A percentile compares a stretch with the other conserved stretches of the same genome.
Evolutionary conservation across 345 rosid genomes (phyloP).

Genomic region (Carallia brachiata): DNA sequence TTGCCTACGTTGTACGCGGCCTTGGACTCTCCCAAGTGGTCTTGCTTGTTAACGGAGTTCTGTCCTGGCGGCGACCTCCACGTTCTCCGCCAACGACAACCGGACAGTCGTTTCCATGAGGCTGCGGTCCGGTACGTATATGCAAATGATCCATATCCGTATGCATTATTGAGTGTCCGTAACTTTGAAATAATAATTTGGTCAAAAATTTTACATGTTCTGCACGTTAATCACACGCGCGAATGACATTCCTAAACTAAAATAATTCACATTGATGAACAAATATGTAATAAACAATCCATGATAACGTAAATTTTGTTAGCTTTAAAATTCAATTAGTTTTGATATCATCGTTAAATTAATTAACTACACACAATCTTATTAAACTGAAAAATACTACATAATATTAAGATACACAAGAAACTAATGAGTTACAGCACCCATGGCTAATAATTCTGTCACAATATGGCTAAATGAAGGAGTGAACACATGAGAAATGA

Average conservation of each 20-base stretch:
- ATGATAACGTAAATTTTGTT: too few relatives aligned
- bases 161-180: not conserved
- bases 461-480: not conserved
- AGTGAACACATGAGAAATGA: conserved; percentile 18
- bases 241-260: too few relatives aligned
- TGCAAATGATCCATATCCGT: not conserved
- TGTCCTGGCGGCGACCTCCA: conserved; percentile 91
- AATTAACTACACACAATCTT: too few relatives aligned
- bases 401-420: too few relatives aligned
- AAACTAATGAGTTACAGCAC: too few relatives aligned
- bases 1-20: conserved; percentile 73
- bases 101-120: conserved; percentile 60
- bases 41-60: conserved; percentile 72
- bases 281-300: too few relatives aligned
- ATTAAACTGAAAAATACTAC: too few relatives aligned
- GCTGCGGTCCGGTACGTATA: conserved; percentile 60
- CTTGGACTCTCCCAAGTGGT: conserved; percentile 67
- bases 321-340: too few relatives aligned
- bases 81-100: conserved; percentile 67
- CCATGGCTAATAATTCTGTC: too few relatives aligned
- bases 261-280: too few relatives aligned
- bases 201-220: not conserved
- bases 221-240: too few relatives aligned
- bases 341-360: too few relatives aligned
- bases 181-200: not conserved